Percentiles rank a stretch among this genome's conserved stretches.
Evolutionary conservation across 192 early-diverging fungal species (phyloP).

Genomic region (Kickxella alabastrina): DNA sequence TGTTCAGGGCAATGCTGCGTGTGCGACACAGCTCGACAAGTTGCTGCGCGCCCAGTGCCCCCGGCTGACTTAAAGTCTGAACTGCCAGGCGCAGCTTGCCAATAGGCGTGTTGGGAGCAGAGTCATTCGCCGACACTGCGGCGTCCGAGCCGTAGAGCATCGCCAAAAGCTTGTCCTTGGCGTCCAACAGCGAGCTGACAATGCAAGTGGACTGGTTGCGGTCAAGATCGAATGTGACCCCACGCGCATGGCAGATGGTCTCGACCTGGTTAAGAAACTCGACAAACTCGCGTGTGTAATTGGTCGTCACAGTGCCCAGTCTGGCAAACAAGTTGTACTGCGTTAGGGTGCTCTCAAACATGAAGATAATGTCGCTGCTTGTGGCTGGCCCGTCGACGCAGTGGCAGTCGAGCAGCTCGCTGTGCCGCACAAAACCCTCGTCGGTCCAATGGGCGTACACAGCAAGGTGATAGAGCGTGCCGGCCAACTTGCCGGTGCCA

Average conservation of each 20-base stretch:
- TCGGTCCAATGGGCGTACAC: conserved; percentile 48
- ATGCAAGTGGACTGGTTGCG: conserved; percentile 47
- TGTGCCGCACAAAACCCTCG: conserved; percentile 22
- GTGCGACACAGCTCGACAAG: conserved; percentile 36
- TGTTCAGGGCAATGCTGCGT: conserved; percentile 14
- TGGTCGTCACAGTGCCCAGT: conserved; percentile 38
- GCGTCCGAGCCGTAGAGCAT: no score
- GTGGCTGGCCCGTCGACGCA: conserved; percentile 34
- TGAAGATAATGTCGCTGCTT: conserved; percentile 40
- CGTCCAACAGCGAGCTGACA: conserved; percentile 32
- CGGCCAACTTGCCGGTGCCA: conserved; percentile 18
- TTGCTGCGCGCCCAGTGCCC: conserved; percentile 16
- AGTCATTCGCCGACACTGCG: no score
- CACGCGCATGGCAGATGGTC: conserved; percentile 47
- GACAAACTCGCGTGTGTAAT: conserved; percentile 48
- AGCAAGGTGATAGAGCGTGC: conserved; percentile 22
- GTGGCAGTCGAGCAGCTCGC: conserved; percentile 37
- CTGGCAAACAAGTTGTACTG: conserved; percentile 26
- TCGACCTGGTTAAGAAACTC: conserved; percentile 51
- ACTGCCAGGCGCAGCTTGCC: conserved; percentile 18
- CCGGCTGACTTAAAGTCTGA: conserved; percentile 9
- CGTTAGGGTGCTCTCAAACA: conserved; percentile 44
- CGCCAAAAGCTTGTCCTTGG: conserved; percentile 26
- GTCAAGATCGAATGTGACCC: conserved; percentile 42
- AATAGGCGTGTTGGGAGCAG: conserved; percentile 16